Evolutionary conservation across 768 basidiomycete species (phyloP).

Genomic region (Mycena latifolia): DNA sequence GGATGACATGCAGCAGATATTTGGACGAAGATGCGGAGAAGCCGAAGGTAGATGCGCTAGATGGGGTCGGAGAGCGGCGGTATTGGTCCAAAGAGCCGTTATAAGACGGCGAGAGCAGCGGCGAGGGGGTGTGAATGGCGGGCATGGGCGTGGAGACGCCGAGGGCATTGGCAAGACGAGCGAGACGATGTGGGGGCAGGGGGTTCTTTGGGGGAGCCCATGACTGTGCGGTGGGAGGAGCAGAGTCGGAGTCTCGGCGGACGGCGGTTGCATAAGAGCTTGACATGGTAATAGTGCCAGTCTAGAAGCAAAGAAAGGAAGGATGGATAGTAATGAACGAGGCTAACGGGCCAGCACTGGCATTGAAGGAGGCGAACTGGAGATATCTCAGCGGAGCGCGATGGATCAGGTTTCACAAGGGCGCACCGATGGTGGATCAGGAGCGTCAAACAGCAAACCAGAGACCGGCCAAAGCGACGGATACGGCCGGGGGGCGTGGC

Average conservation of each 20-base stretch:
- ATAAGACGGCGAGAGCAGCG: conserved; percentile 50
- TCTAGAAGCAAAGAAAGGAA: too few relatives aligned
- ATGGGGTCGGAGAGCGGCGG: conserved; percentile 66
- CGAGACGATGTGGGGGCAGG: conserved; percentile 80
- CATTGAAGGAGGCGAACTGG: too few relatives aligned
- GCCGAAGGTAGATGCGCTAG: conserved; percentile 56
- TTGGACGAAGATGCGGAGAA: conserved; percentile 65
- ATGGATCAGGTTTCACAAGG: too few relatives aligned
- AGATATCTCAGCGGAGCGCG: too few relatives aligned
- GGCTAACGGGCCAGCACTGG: too few relatives aligned
- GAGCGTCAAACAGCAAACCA: too few relatives aligned
- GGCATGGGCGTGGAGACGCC: conserved; percentile 85
- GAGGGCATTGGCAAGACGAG: conserved; percentile 87
- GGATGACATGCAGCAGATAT: conserved; percentile 87
- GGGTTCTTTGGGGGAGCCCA: conserved; percentile 81
- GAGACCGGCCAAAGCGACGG: too few relatives aligned
- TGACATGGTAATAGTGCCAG: too few relatives aligned
- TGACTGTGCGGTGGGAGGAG: conserved; percentile 48
- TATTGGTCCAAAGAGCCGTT: conserved; percentile 53
- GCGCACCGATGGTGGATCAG: too few relatives aligned
- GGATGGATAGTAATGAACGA: too few relatives aligned
- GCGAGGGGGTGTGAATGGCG: conserved; percentile 50
- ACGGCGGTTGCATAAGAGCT: conserved; percentile 27
- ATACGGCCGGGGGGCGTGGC: too few relatives aligned
- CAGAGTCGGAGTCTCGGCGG: conserved; percentile 35